Base-by-base conservation (phyloP, 805 yeast species). In the Starmerella etchellsii region DNA sequence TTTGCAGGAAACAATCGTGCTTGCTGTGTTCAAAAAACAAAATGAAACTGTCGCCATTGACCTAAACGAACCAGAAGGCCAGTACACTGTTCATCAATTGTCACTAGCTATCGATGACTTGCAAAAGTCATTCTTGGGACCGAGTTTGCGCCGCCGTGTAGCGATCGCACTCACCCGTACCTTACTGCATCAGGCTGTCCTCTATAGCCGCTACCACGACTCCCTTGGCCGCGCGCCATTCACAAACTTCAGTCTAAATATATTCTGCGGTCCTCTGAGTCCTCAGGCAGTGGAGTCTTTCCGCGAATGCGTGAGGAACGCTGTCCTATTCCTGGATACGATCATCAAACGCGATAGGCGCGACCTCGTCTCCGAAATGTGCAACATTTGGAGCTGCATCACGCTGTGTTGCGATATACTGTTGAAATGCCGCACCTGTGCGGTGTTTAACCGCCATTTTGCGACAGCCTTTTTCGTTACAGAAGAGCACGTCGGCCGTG, bases 321-420 rank as follows among this genome's bases (percentile, higher is more conserved):
- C 56, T 13, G 33, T 52, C 8, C 42, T 38, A 14, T 51, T 47
- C 3, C 41, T 59, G 15, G 51, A 54, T 25, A 14, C 43, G 4
- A 50, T 50, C 4, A 34, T 42, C 13, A 31, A 29, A 10, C 44
- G 39, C 42, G 49, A 66, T 2, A 61, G 63, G 5, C 66, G 61
- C n/a, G 61, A 65, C n/a, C 61, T 78, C 18, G 70, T 78, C 0
- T 58, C 68, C 2, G 62, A 73, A 42, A 87, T 87, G 14, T 37
- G 46, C 47, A 55, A 53, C 28, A 49, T 49, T 24, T 52, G 54
- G 42, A 44, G 56, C 4, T 34, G 59, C 23, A 38, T 58, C 32
- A 52, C 55, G 1, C 53, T 53, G 30, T 48, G 58, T 27, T 55
- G 58, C 10, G 51, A 58, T 1, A 34, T 57, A 11, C 48, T 60